A percentile compares a stretch with the other conserved stretches of the same genome.
Evolutionary conservation across 805 yeast genomes (phyloP).

Genomic region (Brettanomyces bruxellensis): DNA sequence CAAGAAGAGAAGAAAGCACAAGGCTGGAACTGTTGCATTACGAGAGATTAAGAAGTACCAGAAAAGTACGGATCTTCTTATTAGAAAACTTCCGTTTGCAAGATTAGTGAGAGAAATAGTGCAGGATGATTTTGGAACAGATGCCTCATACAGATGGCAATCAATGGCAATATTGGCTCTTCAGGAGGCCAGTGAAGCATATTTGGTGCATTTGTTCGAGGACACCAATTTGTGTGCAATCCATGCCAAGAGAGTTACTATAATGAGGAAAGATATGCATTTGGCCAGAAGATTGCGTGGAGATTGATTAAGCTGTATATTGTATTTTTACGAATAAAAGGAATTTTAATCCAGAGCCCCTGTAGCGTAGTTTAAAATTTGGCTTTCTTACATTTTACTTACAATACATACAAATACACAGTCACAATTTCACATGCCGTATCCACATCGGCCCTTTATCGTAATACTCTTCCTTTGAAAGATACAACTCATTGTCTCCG

Average conservation of each 20-base stretch:
- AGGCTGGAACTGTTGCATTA: constrained; percentile 59
- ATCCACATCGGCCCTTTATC: constrained; percentile 76
- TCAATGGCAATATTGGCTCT: constrained; percentile 67
- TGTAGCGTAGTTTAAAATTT: too few relatives aligned
- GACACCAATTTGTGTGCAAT: constrained; percentile 72
- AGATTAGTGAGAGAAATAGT: constrained; percentile 69
- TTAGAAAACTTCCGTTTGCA: constrained; percentile 71
- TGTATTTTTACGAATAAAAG: background rate
- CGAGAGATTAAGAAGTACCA: constrained; percentile 64
- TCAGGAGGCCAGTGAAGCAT: constrained; percentile 79
- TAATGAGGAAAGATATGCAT: constrained; percentile 77
- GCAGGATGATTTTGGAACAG: constrained; percentile 43
- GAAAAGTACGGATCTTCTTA: constrained; percentile 54
- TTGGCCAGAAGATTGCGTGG: constrained; percentile 73
- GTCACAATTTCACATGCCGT: constrained; percentile 40
- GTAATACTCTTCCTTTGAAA: constrained; percentile 61
- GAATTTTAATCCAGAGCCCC: too few relatives aligned
- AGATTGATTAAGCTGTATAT: constrained; percentile 5
- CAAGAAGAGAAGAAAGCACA: constrained; percentile 31
- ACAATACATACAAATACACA: too few relatives aligned
- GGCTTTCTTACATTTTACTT: too few relatives aligned
- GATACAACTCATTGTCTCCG: constrained; percentile 56
- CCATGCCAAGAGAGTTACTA: constrained; percentile 77
- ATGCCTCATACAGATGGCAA: constrained; percentile 66
- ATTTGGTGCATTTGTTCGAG: constrained; percentile 60